Evolutionary conservation across 2,329 filamentous ascomycete species (phyloP).

Genomic region (Basipetospora sp.): DNA sequence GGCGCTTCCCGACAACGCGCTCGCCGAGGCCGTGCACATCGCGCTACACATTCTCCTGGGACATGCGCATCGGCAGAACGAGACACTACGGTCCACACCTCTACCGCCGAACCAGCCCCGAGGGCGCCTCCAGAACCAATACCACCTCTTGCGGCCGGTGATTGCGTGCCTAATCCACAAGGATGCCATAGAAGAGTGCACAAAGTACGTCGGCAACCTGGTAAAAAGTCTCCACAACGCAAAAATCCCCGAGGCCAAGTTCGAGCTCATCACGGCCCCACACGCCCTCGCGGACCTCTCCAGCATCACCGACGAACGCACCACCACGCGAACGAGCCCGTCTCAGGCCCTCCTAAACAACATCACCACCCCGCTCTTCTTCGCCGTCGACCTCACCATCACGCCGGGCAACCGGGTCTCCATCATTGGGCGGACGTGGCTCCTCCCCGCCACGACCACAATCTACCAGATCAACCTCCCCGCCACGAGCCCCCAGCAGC

Average conservation of each 20-base stretch:
- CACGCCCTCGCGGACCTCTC: conserved; percentile 15
- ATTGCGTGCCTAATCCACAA: conserved; percentile 34
- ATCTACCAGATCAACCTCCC: conserved; percentile 29
- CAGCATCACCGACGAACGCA: conserved; percentile 20
- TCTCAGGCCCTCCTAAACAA: conserved; percentile 20
- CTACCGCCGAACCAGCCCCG: conserved; percentile 24
- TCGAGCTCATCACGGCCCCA: conserved; percentile 26
- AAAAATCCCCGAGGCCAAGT: conserved; percentile 27
- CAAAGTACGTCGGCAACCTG: conserved; percentile 28
- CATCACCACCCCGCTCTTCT: conserved; percentile 12
- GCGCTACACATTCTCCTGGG: conserved; percentile 62
- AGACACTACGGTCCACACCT: conserved; percentile 51
- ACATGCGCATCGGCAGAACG: conserved; percentile 64
- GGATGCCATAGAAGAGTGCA: conserved; percentile 24
- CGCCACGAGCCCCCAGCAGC: conserved; percentile 5
- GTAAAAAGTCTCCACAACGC: conserved; percentile 29
- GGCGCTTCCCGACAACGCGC: conserved; percentile 24
- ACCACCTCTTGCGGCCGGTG: conserved; percentile 36
- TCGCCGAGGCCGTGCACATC: conserved; percentile 53
- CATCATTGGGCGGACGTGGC: conserved; percentile 30
- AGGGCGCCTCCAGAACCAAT: conserved; percentile 25
- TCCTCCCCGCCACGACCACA: conserved; percentile 29
- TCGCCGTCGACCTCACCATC: conserved; percentile 29
- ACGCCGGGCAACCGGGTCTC: conserved; percentile 27
- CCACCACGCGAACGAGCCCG: conserved; percentile 26